These are phyloP conservation scores for Talaromyces albobiverticillius DNA, from an alignment of 2,329 filamentous ascomycete genomes.

Conservation along the genomic window DNA sequence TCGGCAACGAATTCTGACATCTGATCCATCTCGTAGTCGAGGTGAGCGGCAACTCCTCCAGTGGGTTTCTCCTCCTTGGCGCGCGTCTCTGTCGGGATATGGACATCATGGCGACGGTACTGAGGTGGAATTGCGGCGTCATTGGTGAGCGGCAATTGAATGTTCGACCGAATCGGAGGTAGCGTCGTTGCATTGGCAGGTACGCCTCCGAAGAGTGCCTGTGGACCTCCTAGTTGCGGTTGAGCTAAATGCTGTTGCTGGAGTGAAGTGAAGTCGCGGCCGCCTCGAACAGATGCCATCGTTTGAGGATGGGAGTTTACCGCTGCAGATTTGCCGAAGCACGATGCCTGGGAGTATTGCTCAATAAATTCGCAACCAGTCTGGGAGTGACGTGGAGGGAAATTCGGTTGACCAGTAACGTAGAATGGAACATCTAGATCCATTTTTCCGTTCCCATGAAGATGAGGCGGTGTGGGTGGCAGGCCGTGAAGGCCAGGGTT, in stretches of 20 bases:
- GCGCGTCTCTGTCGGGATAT: conserved; percentile 33
- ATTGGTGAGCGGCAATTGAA: conserved; percentile 37
- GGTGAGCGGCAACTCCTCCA: conserved; percentile 86
- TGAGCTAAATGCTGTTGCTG: conserved; percentile 22
- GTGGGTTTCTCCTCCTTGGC: conserved; percentile 64
- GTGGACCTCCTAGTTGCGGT: conserved; percentile 21
- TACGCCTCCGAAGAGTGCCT: conserved; percentile 35
- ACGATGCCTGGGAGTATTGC: conserved; percentile 43
- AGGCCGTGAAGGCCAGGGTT: conserved; percentile 38
- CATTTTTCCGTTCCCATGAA: conserved; percentile 35
- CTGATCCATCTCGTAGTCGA: conserved; percentile 94
- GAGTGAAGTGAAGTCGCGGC: conserved; percentile 31
- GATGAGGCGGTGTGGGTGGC: conserved; percentile 42
- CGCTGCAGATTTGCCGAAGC: conserved; percentile 36
- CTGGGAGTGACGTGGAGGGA: conserved; percentile 42
- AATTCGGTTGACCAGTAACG: conserved; percentile 35
- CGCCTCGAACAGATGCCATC: conserved; percentile 28
- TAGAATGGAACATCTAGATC: conserved; percentile 40
- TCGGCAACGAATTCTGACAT: conserved; percentile 96
- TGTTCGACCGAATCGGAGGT: conserved; percentile 40
- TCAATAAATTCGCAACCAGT: conserved; percentile 46
- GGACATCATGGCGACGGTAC: conserved; percentile 40
- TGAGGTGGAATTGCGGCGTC: conserved; percentile 40
- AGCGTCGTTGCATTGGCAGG: conserved; percentile 32
- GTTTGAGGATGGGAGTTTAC: conserved; percentile 32